These are phyloP conservation scores for Hyaloscypha bicolor DNA, from an alignment of 495 filamentous ascomycete genomes.

Conservation along the genomic window DNA sequence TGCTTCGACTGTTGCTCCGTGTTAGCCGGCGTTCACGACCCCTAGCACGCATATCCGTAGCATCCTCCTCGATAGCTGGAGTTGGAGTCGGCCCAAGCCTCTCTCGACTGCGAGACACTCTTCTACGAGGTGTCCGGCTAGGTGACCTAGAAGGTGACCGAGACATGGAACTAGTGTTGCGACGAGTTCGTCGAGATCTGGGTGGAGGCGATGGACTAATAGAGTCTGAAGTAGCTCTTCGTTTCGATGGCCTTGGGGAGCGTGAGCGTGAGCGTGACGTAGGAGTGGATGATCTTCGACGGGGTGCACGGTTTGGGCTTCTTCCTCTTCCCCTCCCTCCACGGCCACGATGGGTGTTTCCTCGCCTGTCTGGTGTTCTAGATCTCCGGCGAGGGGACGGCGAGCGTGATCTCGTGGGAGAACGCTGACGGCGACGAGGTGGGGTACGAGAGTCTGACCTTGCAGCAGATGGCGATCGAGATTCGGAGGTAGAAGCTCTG, in stretches of 20 bases:
- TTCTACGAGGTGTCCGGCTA: constrained; percentile 29
- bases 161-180: constrained; percentile 36
- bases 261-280: constrained; percentile 21
- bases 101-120: constrained; percentile 23
- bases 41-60: constrained; percentile 12
- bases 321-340: constrained; percentile 34
- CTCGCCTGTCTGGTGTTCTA: constrained; percentile 27
- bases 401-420: constrained; percentile 47
- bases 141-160: constrained; percentile 33
- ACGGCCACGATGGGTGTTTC: constrained; percentile 34
- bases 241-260: constrained; percentile 25
- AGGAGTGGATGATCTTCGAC: constrained; percentile 27
- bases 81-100: constrained; percentile 11
- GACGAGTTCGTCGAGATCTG: constrained; percentile 32
- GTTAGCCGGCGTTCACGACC: constrained; percentile 34
- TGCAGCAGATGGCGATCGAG: constrained; percentile 20
- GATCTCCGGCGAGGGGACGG: constrained; percentile 36
- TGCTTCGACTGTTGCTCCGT: constrained; percentile 38
- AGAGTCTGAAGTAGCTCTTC: constrained; percentile 29
- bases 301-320: constrained; percentile 25
- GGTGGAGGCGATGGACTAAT: constrained; percentile 35
- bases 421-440: constrained; percentile 41
- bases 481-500: constrained; percentile 35
- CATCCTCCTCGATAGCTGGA: constrained; percentile 18
- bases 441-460: constrained; percentile 41